Evolutionary conservation across 108 stramenopile species (phyloP).

Genomic region (Ochromonas danica): DNA sequence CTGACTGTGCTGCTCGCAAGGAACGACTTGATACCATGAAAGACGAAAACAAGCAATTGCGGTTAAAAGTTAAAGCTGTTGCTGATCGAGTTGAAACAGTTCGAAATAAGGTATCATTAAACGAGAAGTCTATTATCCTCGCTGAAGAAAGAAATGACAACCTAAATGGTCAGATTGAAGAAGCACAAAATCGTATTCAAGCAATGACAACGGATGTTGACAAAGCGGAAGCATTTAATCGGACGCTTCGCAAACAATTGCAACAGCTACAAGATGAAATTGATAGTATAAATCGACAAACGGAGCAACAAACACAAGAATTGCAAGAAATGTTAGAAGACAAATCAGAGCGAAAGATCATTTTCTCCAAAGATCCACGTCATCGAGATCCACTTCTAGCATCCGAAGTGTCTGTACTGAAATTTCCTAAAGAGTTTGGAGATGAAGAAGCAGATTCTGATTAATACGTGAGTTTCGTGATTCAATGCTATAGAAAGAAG

Average conservation of each 20-base stretch:
- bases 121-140: constrained; percentile 3
- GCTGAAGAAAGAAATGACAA: constrained; percentile 11
- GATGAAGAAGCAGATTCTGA: not conserved
- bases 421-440: not conserved
- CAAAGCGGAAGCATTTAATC: not conserved
- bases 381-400: not conserved
- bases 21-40: not conserved
- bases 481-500: too few relatives aligned
- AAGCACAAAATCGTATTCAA: not conserved
- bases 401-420: constrained; percentile 10
- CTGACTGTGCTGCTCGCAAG: constrained; percentile 4
- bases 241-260: not conserved
- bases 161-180: constrained; percentile 20
- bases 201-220: not conserved
- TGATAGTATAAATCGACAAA: not conserved
- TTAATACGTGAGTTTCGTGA: too few relatives aligned
- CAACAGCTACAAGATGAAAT: not conserved
- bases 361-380: not conserved
- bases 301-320: not conserved
- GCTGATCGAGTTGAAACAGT: not conserved
- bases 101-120: constrained; percentile 19
- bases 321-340: not conserved
- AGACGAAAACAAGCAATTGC: constrained; percentile 8
- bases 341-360: not conserved
- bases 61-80: not conserved